Base-by-base conservation (phyloP, 306 rosid species). In the Vigna reflexopilosa region DNA sequence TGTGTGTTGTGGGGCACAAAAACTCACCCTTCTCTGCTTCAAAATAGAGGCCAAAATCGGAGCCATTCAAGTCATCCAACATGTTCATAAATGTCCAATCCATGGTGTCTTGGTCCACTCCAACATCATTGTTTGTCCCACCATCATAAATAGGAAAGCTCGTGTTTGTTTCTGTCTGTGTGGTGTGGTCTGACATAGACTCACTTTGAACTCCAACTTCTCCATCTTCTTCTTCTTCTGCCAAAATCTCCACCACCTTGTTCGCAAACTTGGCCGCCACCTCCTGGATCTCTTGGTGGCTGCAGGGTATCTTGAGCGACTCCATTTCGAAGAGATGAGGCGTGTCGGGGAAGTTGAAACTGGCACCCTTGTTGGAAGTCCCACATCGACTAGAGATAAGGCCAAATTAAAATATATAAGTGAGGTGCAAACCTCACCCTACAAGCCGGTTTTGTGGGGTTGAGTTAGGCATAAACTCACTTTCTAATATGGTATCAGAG, bases 231-330 rank as follows among this genome's bases (percentile, higher is more conserved):
- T 58, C 72, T 48, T 71, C 49, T 54, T 54, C 20, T 9, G 4
- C 70, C n/a, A 14, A 1, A 61, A 5, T 12, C 15, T 6, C 9
- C 42, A 36, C 14, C 30, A 19, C 19, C 58, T 16, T 76, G 19
- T 75, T 83, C 0, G 94, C 97, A 28, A 83, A 91, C 45, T 73
- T 84, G 1, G 90, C 78, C 2, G 94, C 97, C 14, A 84, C 75
- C 3, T 44, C 82, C 66, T 84, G 94, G 68, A 91, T 89, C 59
- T 91, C 82, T 1, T 80, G 88, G 0, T 77, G 85, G 0, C 15
- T 12, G 1, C 50, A 12, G 0, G 50, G 14, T 11, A 12, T 45
- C 50, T 45, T 12, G 5, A 45, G 5, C 15, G 50, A 45, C 5
- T 45, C 55, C 8, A 71, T 44, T 5, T 56, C 63, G 47, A 83